Evolutionary conservation across 2,329 filamentous ascomycete genomes (phyloP).

Genomic region (Emmonsiellopsis sp.): DNA sequence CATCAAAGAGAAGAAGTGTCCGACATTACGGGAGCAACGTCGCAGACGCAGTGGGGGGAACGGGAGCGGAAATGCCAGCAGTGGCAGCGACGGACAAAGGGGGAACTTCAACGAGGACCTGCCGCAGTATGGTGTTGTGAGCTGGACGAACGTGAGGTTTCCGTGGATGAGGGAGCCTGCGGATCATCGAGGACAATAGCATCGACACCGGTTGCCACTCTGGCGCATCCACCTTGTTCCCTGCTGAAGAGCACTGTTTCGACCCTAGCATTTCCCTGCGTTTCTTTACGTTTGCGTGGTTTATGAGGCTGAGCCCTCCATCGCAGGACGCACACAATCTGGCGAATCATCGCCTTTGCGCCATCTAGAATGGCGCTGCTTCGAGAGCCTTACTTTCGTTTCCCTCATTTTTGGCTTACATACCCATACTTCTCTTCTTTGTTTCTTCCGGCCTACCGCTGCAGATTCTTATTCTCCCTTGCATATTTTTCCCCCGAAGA

Average conservation of each 20-base stretch:
- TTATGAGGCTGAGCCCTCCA: no score
- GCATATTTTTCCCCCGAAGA: background rate
- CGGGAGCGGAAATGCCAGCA: constrained; percentile 3
- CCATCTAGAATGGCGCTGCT: no score
- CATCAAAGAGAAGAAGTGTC: constrained; percentile 36
- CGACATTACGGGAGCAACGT: constrained; percentile 35
- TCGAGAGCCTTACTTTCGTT: no score
- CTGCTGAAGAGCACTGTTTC: background rate
- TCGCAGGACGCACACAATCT: no score
- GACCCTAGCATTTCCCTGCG: background rate
- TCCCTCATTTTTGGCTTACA: background rate
- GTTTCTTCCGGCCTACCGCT: background rate
- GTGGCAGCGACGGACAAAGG: constrained; percentile 6
- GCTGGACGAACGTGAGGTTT: constrained; percentile 32
- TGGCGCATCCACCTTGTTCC: background rate
- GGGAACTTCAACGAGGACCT: constrained; percentile 14
- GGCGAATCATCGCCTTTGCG: no score
- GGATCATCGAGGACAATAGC: constrained; percentile 9
- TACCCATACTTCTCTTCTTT: background rate
- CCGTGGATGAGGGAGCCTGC: constrained; percentile 34
- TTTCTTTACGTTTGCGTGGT: background rate
- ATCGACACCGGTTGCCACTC: background rate
- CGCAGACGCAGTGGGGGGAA: constrained; percentile 10
- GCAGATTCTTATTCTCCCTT: background rate
- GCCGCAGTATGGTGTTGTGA: constrained; percentile 32